These are phyloP conservation scores for Naganishia cerealis DNA, from an alignment of 1,284 basidiomycete species.

Conservation along the genomic window DNA sequence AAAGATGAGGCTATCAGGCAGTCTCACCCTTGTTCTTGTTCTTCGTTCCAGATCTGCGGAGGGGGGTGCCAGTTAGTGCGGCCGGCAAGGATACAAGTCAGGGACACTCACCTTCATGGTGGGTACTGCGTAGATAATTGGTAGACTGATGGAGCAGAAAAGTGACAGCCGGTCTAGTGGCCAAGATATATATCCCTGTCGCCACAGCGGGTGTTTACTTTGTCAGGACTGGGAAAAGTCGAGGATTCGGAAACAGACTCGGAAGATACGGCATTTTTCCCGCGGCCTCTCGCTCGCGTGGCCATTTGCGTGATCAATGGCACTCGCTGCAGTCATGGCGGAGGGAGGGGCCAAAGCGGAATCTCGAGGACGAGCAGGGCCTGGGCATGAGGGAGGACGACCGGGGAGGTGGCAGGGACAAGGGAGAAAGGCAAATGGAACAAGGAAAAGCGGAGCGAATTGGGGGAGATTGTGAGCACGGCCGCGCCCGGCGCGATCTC, in stretches of 20 bases:
- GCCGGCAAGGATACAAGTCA: not conserved
- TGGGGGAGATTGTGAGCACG: not conserved
- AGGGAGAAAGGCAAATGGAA: not conserved
- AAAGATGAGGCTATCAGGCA: not conserved
- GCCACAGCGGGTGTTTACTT: slow-evolving; percentile 26
- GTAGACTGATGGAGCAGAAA: not conserved
- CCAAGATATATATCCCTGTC: slow-evolving; percentile 10
- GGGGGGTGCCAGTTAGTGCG: not conserved
- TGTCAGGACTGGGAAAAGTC: slow-evolving; percentile 12
- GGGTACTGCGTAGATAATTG: not conserved
- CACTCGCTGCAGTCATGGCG: not conserved
- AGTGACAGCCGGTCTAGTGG: not conserved
- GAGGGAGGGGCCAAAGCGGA: no score
- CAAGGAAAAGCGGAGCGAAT: slow-evolving; percentile 7
- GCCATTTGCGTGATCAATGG: not conserved
- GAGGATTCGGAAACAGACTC: slow-evolving; percentile 18
- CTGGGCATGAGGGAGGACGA: not conserved
- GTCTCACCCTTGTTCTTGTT: slow-evolving; percentile 20
- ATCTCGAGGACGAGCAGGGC: not conserved
- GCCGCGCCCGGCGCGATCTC: slow-evolving; percentile 21
- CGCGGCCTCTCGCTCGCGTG: not conserved
- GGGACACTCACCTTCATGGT: slow-evolving; percentile 4
- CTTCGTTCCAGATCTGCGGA: slow-evolving; percentile 14
- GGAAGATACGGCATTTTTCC: slow-evolving; percentile 3
- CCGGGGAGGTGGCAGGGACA: not conserved